Evolutionary conservation across 371 early-diverging fungal species (phyloP).

Genomic region (Mortierella sp.): DNA sequence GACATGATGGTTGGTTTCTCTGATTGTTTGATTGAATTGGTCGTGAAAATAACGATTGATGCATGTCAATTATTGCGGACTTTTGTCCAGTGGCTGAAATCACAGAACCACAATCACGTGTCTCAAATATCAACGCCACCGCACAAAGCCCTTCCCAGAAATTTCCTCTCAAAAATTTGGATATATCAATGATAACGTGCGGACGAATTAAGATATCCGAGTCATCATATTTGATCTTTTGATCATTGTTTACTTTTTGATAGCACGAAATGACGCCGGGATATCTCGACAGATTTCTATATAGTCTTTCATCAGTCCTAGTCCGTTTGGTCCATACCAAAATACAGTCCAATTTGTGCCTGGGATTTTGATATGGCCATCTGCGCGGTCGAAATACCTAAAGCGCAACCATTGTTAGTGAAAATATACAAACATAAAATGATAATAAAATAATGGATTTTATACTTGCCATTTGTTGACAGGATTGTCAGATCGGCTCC

Average conservation of each 20-base stretch:
- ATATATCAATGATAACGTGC: too few relatives aligned
- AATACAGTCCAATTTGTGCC: conserved; percentile 84
- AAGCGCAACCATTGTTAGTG: background rate
- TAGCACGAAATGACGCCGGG: conserved; percentile 59
- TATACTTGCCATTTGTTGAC: conserved; percentile 89
- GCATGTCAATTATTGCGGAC: background rate
- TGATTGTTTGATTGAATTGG: conserved; percentile 2
- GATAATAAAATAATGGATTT: background rate
- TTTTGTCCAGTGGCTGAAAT: background rate
- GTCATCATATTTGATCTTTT: background rate
- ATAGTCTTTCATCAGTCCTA: conserved; percentile 56
- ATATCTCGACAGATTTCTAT: conserved; percentile 59
- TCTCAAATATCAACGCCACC: too few relatives aligned
- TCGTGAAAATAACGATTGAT: background rate
- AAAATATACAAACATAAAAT: background rate
- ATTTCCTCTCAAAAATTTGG: too few relatives aligned
- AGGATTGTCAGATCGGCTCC: conserved; percentile 88
- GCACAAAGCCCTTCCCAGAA: too few relatives aligned
- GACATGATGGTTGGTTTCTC: conserved; percentile 52
- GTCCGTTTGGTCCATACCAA: conserved; percentile 77
- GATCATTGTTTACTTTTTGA: conserved; percentile 11
- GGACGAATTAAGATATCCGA: too few relatives aligned
- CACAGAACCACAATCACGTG: background rate
- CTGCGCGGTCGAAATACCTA: conserved; percentile 90
- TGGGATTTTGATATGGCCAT: conserved; percentile 73